Evolutionary conservation across 805 yeast genomes (phyloP).

Genomic region (Lipomyces sp.): DNA sequence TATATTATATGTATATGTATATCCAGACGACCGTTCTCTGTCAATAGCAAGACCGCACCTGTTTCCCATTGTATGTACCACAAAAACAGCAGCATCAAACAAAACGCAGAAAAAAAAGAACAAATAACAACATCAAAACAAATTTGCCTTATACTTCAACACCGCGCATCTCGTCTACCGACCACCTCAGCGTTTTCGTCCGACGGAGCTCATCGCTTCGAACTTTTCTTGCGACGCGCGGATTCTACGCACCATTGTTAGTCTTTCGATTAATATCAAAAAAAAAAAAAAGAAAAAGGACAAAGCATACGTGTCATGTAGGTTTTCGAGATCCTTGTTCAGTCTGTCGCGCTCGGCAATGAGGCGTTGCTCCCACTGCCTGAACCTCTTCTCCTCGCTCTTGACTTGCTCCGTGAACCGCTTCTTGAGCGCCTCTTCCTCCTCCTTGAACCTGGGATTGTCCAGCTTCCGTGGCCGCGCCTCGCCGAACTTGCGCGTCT

Average conservation of each 20-base stretch:
- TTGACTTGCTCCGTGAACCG: conserved; percentile 95
- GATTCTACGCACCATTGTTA: not conserved
- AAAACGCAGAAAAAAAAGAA: not conserved
- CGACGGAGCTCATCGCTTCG: too few species aligned
- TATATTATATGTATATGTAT: too few species aligned
- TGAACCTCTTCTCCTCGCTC: conserved; percentile 93
- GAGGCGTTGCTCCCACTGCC: conserved; percentile 97
- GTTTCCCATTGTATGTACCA: too few species aligned
- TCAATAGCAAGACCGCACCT: too few species aligned
- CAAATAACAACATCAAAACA: not conserved
- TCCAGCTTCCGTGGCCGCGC: conserved; percentile 43
- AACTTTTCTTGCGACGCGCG: not conserved
- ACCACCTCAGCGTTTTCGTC: too few species aligned
- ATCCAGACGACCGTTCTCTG: too few species aligned
- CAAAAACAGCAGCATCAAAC: not conserved
- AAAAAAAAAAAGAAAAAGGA: not conserved
- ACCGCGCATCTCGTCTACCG: too few species aligned
- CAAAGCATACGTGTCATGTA: conserved; percentile 4
- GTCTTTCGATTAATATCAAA: not conserved
- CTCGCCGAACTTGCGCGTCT: conserved; percentile 46
- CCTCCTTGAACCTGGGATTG: conserved; percentile 94
- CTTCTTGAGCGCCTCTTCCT: conserved; percentile 89
- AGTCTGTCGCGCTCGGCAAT: conserved; percentile 91
- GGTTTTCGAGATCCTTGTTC: conserved; percentile 78
- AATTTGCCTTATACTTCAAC: not conserved